Evolutionary conservation across 768 basidiomycete genomes (phyloP).

Genomic region (Suillus occidentalis): DNA sequence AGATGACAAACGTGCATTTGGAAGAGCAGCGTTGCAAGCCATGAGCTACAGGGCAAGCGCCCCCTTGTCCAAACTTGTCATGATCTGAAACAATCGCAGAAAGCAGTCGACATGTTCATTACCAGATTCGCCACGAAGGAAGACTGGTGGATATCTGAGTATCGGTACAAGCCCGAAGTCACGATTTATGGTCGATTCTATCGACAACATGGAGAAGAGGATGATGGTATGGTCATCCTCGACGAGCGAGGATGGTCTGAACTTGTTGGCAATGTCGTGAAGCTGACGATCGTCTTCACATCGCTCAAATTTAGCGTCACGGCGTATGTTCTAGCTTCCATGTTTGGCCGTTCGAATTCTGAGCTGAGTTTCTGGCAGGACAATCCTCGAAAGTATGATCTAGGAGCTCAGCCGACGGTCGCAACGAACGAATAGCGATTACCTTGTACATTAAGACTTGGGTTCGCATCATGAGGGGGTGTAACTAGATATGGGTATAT

Average conservation of each 20-base stretch:
- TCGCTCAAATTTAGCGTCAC: constrained; percentile 36
- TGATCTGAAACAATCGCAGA: constrained; percentile 16
- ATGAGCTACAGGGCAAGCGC: constrained; percentile 34
- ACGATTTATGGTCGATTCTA: constrained; percentile 35
- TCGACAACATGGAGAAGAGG: constrained; percentile 33
- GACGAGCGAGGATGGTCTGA: constrained; percentile 35
- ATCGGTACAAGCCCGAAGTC: constrained; percentile 33
- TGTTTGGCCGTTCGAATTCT: too few species aligned
- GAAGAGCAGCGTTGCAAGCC: constrained; percentile 29
- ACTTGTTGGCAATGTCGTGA: constrained; percentile 33
- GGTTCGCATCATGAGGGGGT: not conserved
- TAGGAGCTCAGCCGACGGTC: not conserved
- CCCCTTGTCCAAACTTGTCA: not conserved
- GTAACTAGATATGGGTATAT: not conserved
- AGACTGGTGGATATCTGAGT: constrained; percentile 37
- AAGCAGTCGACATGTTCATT: constrained; percentile 31
- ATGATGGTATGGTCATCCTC: constrained; percentile 31
- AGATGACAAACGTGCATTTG: constrained; percentile 31
- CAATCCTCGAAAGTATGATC: constrained; percentile 1
- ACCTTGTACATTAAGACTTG: not conserved
- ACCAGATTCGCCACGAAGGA: constrained; percentile 36
- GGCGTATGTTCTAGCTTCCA: constrained; percentile 22
- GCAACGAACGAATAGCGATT: not conserved
- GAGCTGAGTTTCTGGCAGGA: constrained; percentile 3
- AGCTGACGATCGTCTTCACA: constrained; percentile 31